These are phyloP conservation scores for Russula abietina DNA, from an alignment of 768 basidiomycete genomes.

Conservation along the genomic window DNA sequence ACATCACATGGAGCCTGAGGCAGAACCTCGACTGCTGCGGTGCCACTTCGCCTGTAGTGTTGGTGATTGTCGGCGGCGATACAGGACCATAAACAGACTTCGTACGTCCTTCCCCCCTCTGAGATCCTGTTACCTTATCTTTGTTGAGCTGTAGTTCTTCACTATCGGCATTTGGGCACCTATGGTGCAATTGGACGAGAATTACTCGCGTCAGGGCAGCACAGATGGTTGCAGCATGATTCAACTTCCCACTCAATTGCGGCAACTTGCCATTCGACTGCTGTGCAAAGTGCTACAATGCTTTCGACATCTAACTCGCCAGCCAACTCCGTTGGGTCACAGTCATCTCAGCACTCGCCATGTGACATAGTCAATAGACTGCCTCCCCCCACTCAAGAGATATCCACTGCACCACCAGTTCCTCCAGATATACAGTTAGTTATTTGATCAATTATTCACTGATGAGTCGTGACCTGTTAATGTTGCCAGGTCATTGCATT, in stretches of 20 bases:
- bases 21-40: too few relatives aligned
- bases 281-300: not conserved
- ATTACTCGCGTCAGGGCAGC: too few relatives aligned
- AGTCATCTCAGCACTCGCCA: constrained; percentile 9
- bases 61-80: constrained; percentile 79
- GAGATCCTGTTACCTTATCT: not conserved
- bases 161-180: constrained; percentile 48
- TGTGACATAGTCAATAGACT: not conserved
- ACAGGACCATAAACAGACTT: constrained; percentile 98
- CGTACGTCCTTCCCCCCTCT: constrained; percentile 33
- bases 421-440: too few relatives aligned
- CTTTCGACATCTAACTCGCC: constrained; percentile 1
- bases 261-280: constrained; percentile 15
- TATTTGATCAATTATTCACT: not conserved
- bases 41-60: constrained; percentile 88
- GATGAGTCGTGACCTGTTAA: not conserved
- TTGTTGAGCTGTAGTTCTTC: constrained; percentile 51
- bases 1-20: constrained; percentile 72
- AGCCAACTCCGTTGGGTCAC: not conserved
- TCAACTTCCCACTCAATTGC: constrained; percentile 16
- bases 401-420: too few relatives aligned
- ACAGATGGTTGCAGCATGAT: constrained; percentile 39
- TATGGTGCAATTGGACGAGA: too few relatives aligned
- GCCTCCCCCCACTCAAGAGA: too few relatives aligned
- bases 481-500: too few relatives aligned